A percentile compares a stretch with the other conserved stretches of the same genome.
Evolutionary conservation across 2,329 filamentous ascomycete genomes (phyloP).

Genomic region (Hypocreales sp.): DNA sequence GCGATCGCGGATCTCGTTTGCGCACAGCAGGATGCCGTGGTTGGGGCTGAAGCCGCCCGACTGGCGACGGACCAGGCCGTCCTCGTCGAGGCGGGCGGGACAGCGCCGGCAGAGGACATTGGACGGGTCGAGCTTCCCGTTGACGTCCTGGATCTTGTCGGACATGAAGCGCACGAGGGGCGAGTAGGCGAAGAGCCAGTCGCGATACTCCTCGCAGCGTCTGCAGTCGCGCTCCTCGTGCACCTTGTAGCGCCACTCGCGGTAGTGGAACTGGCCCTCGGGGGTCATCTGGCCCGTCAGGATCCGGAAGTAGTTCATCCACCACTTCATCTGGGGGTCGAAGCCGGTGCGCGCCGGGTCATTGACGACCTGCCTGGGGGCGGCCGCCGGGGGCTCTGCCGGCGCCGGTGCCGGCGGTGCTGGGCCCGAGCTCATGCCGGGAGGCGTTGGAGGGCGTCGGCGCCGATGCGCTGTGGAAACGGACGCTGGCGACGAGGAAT

Average conservation of each 20-base stretch:
- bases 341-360: conserved; percentile 47
- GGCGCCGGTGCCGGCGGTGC: conserved; percentile 6
- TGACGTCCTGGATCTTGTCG: conserved; percentile 64
- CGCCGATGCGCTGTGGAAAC: too few species aligned
- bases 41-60: conserved; percentile 74
- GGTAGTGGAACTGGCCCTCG: conserved; percentile 60
- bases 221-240: conserved; percentile 68
- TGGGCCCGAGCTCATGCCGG: conserved; percentile 3
- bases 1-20: conserved; percentile 71
- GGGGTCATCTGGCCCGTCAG: conserved; percentile 56
- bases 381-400: not conserved
- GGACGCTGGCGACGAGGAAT: too few species aligned
- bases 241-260: conserved; percentile 56
- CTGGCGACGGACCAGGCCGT: conserved; percentile 46
- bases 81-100: conserved; percentile 37
- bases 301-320: conserved; percentile 78
- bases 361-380: conserved; percentile 28
- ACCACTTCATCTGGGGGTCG: conserved; percentile 45
- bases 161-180: conserved; percentile 78
- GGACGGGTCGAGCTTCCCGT: conserved; percentile 53
- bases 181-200: conserved; percentile 73
- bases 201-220: conserved; percentile 65
- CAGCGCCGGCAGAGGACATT: conserved; percentile 81
- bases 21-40: conserved; percentile 82
- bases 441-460: too few species aligned